Base-by-base conservation (phyloP, 352 stramenopile genomes). In the Stephanocyclus meneghinianus region DNA sequence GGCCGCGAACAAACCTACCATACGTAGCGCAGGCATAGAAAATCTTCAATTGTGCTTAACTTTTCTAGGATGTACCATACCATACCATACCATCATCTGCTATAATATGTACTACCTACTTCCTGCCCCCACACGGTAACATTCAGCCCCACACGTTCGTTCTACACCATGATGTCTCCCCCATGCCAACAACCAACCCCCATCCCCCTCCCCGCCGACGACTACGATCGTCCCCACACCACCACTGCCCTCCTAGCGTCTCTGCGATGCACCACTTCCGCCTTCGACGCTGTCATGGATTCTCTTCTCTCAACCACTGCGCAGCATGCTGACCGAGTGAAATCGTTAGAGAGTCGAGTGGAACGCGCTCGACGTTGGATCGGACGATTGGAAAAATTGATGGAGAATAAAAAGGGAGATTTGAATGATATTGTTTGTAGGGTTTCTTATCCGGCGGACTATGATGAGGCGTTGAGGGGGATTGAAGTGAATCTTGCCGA, bases 271-370 rank as follows among this genome's bases (percentile, higher is more conserved):
- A 53, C 70, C 15, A 73, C 75, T 5, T 57, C 62, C 42, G 70
- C 79, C 10, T 82, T 83, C 74, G 79, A 86, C 15, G 79, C 74
- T 8, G 63, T 68, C 18, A 71, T 80, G 63, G 68, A 80, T 60
- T 59, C 79, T 5, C 35, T 86, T 21, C 15, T 44, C 4, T 21
- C 55, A 13, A 61, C 44, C 2, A 32, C 61, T 6, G 3, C 40
- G 11, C 53, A 48, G n/a, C 74, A 74, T 29, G 61, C 45, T 13
- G 56, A 60, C 3, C 73, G 73, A 6, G 64, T 79, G 11, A 6
- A 29, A 15, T 44, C 44, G 13, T 57, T 85, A 40, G 67, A 82
- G 32, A 9, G 18, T 13, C 37, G 77, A 18, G 53, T 71, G 18
- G 21, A 50, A 26, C 70, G 62, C 47, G 81, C 55, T 44, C 78